Evolutionary conservation across 805 yeast species (phyloP), one percentile per base, ranked within the genome.

Genomic region (Monosporozyma unispora): DNA sequence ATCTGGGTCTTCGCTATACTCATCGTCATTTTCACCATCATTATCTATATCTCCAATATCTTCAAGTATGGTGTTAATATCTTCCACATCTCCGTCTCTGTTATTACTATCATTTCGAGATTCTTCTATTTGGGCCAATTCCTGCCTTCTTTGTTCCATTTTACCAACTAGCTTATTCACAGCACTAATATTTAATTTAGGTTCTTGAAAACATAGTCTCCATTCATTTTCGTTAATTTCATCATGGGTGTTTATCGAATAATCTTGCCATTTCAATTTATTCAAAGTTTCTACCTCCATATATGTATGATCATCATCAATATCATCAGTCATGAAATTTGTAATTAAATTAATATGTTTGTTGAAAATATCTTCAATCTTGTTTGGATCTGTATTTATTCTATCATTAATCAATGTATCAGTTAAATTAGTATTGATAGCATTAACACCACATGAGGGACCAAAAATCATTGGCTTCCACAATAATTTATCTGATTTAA

Each of bases 391-490:
- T 12, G 22, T 35, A 18, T 4, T 35, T 14, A 21, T 43, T 19
- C 16, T 16, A 5, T 28, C 19, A 12, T 11, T 7, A 5, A 33
- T 18, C 1, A 49, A 44, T 7, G 48, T 37, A 4, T 52, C 50
- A 11, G 48, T 42, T 11, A 56, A 52, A 40, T 44, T 54, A 9
- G 52, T 59, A 6, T 68, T 70, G 19, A 68, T 67, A 21, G 72
- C 71, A 57, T 84, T 84, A 33, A 87, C 82, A 12, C 95, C 96
- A 21, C 93, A 88, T 0, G 90, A 82, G 0, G 93, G 91, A 0
- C 95, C 95, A 57, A 80, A 76, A n/a, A 86, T 75, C 66, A 86
- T 75, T 1, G 90, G 89, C 57, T 84, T 85, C 96, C 96, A 88
- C 12, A 87, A 53, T 12, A 88, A 68, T 40, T 73, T 72, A 0